Percentiles rank a stretch among this genome's conserved stretches.
Evolutionary conservation across 1,139 yeast species (phyloP).

Genomic region (Martiniozyma asiatica): DNA sequence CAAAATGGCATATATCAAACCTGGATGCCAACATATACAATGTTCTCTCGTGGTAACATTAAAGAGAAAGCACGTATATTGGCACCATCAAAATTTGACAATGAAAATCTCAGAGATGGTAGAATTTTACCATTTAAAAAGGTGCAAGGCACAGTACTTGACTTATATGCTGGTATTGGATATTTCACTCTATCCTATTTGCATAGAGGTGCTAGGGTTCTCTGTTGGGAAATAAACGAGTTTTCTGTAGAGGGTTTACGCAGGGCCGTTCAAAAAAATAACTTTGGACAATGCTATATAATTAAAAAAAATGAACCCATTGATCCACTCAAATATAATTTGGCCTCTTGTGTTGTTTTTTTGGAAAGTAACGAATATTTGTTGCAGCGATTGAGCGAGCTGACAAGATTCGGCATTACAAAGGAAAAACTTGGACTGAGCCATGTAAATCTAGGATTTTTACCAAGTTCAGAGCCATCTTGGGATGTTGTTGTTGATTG

Average conservation of each 20-base stretch:
- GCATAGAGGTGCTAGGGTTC: slow-evolving; percentile 38
- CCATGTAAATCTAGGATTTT: slow-evolving; percentile 67
- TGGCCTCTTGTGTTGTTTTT: slow-evolving; percentile 32
- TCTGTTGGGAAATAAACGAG: slow-evolving; percentile 80
- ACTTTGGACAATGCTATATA: slow-evolving; percentile 27
- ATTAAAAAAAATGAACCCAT: slow-evolving; percentile 25
- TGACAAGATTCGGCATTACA: background rate
- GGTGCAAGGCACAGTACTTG: slow-evolving; percentile 37
- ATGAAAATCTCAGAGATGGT: slow-evolving; percentile 2
- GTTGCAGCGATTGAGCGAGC: slow-evolving; percentile 26
- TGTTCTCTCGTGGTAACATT: slow-evolving; percentile 86
- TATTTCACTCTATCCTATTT: slow-evolving; percentile 69
- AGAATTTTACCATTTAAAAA: slow-evolving; percentile 1
- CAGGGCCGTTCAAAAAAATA: slow-evolving; percentile 40
- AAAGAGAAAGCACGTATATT: slow-evolving; percentile 66
- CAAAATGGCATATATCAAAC: slow-evolving; percentile 71
- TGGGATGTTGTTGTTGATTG: slow-evolving; percentile 40
- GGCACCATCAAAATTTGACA: slow-evolving; percentile 22
- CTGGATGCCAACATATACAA: slow-evolving; percentile 80
- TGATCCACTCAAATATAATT: slow-evolving; percentile 7
- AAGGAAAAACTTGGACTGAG: slow-evolving; percentile 23
- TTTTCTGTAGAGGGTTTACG: slow-evolving; percentile 70
- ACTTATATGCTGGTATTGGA: slow-evolving; percentile 78
- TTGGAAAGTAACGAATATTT: slow-evolving; percentile 52
- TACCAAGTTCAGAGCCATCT: slow-evolving; percentile 56